These are phyloP conservation scores for Odontarrhena argentea DNA, from an alignment of 345 rosid genomes.

Conservation along the genomic window DNA sequence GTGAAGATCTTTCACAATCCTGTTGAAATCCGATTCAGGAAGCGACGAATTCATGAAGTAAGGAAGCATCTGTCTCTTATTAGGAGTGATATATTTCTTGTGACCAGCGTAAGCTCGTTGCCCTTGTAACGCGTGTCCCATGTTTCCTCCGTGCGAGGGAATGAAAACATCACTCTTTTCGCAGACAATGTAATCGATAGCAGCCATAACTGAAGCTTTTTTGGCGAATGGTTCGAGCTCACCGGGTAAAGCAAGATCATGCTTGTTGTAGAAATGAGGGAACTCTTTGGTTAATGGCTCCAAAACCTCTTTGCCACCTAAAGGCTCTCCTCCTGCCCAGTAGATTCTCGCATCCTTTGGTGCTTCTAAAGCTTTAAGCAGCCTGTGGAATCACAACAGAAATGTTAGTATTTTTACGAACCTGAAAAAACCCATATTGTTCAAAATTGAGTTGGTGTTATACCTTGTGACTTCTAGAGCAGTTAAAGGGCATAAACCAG, in stretches of 20 bases:
- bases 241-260: constrained; percentile 79
- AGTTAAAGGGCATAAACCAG: constrained; percentile 92
- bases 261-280: constrained; percentile 78
- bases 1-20: constrained; percentile 75
- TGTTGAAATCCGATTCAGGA: constrained; percentile 68
- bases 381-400: constrained; percentile 43
- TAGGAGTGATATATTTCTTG: constrained; percentile 91
- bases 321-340: constrained; percentile 98
- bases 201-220: constrained; percentile 89
- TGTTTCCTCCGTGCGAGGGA: constrained; percentile 99
- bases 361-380: constrained; percentile 94
- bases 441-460: not conserved
- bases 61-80: constrained; percentile 94
- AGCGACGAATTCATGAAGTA: constrained; percentile 79
- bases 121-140: constrained; percentile 98
- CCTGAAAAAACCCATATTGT: not conserved
- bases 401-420: not conserved
- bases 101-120: constrained; percentile 89
- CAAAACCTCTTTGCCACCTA: constrained; percentile 85
- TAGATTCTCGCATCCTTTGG: constrained; percentile 69
- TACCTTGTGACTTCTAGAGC: constrained; percentile 89
- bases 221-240: constrained; percentile 82
- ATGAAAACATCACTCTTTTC: constrained; percentile 86
- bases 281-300: constrained; percentile 66
- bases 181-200: constrained; percentile 81